A percentile compares a stretch with the other conserved stretches of the same genome.
phyloP scores from a whole-genome alignment of 2,329 filamentous ascomycete species.

The Xenoacremonium recifei region DNA sequence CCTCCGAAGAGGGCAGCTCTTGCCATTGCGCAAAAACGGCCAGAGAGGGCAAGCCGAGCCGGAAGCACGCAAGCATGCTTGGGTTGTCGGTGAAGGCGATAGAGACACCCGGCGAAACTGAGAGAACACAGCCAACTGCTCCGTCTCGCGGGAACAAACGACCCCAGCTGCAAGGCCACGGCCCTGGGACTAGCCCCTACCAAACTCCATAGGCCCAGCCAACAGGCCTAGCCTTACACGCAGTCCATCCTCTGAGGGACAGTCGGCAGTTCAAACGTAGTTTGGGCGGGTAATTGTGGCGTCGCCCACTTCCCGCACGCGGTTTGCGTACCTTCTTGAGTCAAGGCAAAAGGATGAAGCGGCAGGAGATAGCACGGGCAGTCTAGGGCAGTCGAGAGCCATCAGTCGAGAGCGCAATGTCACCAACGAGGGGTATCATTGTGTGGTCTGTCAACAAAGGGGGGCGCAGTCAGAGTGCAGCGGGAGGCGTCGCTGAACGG shows the following conservation, averaged over 20 bases:
- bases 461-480: not conserved
- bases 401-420: not conserved
- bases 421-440: not conserved
- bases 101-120: too few species aligned
- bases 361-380: not conserved
- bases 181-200: too few species aligned
- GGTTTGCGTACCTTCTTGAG: not conserved
- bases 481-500: not conserved
- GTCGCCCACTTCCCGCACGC: constrained; percentile 11
- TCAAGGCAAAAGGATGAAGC: not conserved
- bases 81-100: too few species aligned
- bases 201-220: too few species aligned
- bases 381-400: not conserved
- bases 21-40: too few species aligned
- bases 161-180: too few species aligned
- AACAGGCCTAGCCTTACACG: not conserved
- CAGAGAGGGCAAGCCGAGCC: too few species aligned
- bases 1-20: constrained; percentile 3
- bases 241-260: not conserved
- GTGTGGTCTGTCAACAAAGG: not conserved
- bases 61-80: not conserved
- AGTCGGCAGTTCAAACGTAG: not conserved
- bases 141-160: too few species aligned
- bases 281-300: constrained; percentile 11
- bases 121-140: too few species aligned